Evolutionary conservation across 2,329 filamentous ascomycete genomes (phyloP).

Genomic region (Phyllosticta citriasiana): DNA sequence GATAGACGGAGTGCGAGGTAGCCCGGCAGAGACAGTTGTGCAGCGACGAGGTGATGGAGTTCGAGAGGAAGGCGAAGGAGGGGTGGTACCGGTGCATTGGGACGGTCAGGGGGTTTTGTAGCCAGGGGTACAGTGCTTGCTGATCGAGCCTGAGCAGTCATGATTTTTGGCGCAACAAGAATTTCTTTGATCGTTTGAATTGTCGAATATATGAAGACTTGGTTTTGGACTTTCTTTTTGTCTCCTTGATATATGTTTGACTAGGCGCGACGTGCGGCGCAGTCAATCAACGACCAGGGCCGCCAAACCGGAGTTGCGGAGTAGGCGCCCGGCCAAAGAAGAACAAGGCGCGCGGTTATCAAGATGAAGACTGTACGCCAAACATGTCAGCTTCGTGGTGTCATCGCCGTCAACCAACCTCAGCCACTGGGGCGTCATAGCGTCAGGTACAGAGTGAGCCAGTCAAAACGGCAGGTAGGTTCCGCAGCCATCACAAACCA

Average conservation of each 20-base stretch:
- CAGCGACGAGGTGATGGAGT: slow-evolving; percentile 21
- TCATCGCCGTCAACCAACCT: not conserved
- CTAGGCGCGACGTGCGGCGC: not conserved
- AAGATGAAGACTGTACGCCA: not conserved
- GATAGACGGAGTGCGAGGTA: slow-evolving; percentile 30
- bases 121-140: not conserved
- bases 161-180: not conserved
- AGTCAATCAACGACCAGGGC: not conserved
- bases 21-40: slow-evolving; percentile 26
- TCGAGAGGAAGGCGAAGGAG: slow-evolving; percentile 28
- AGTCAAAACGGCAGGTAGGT: not conserved
- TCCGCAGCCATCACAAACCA: not conserved
- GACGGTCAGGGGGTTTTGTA: not conserved
- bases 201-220: not conserved
- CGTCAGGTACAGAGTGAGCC: not conserved
- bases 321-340: not conserved
- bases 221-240: not conserved
- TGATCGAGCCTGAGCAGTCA: not conserved
- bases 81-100: slow-evolving; percentile 1
- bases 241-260: not conserved
- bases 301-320: not conserved
- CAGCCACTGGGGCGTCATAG: not conserved
- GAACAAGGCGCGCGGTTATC: not conserved
- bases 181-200: not conserved
- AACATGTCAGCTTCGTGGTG: not conserved